phyloP scores from a whole-genome alignment of 139 green algal species.

The Nannochloris sp. region DNA sequence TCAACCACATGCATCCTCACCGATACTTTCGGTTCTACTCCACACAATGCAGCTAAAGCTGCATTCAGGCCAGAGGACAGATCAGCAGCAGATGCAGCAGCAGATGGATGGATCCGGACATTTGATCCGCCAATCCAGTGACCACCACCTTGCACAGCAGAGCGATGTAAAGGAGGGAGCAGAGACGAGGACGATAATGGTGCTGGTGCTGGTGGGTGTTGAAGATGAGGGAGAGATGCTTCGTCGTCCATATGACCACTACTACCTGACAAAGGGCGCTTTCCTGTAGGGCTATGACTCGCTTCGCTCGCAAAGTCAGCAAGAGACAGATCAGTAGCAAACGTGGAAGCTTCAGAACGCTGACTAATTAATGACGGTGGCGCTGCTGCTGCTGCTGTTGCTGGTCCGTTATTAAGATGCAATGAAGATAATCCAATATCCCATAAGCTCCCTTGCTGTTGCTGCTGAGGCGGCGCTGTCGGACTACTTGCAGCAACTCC shows the following conservation, averaged over 20 bases:
- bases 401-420: neutral
- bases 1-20: conserved; percentile 43
- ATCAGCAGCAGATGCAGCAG: neutral
- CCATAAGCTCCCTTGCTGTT: too few species aligned
- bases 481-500: too few species aligned
- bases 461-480: too few species aligned
- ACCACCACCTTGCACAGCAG: conserved; percentile 12
- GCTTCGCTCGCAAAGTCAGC: conserved; percentile 6
- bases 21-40: conserved; percentile 50
- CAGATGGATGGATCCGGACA: neutral
- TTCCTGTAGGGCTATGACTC: neutral
- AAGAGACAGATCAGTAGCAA: conserved; percentile 5
- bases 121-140: conserved; percentile 25
- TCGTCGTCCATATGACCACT: neutral
- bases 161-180: neutral
- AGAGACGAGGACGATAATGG: neutral
- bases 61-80: conserved; percentile 29
- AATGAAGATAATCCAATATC: too few species aligned
- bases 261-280: conserved; percentile 2
- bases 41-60: conserved; percentile 50
- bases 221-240: neutral
- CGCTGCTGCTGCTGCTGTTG: neutral
- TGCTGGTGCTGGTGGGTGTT: neutral
- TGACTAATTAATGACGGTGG: neutral
- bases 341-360: neutral